Percentiles rank a stretch among this genome's conserved stretches.
Conservation (phyloP, 352 stramenopile species). For the Pythium grandisporangium region DNA sequence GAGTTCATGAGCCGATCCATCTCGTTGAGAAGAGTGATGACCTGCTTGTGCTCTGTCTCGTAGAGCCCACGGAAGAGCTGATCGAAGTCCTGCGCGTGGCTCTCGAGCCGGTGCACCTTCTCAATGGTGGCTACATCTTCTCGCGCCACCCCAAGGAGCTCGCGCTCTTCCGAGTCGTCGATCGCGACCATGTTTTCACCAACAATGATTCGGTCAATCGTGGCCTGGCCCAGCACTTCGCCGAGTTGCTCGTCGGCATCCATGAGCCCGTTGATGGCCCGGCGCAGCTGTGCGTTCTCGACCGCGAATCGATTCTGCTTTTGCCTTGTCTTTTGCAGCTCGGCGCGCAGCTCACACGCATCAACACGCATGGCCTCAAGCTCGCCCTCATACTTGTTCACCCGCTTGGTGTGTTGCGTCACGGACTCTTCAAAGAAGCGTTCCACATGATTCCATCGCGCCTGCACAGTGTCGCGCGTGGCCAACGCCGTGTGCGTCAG, state of each 20-base stretch:
- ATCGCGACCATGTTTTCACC: slow-evolving; percentile 12
- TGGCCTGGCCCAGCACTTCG: neutral
- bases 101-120: slow-evolving; percentile 40
- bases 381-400: slow-evolving; percentile 27
- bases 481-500: slow-evolving; percentile 25
- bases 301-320: slow-evolving; percentile 32
- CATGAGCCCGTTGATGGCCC: slow-evolving; percentile 25
- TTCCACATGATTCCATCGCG: slow-evolving; percentile 18
- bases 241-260: slow-evolving; percentile 14
- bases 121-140: slow-evolving; percentile 29
- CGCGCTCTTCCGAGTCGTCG: slow-evolving; percentile 29
- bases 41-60: slow-evolving; percentile 25
- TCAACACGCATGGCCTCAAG: slow-evolving; percentile 21
- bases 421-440: slow-evolving; percentile 20
- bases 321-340: slow-evolving; percentile 43
- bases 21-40: slow-evolving; percentile 32
- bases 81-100: slow-evolving; percentile 43
- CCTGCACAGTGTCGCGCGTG: slow-evolving; percentile 19
- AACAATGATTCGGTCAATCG: slow-evolving; percentile 7
- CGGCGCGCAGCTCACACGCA: slow-evolving; percentile 28
- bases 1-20: slow-evolving; percentile 69
- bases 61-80: slow-evolving; percentile 38
- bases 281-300: slow-evolving; percentile 41
- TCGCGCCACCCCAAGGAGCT: slow-evolving; percentile 27
- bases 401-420: slow-evolving; percentile 17